phyloP scores from a whole-genome alignment of 139 green algal species.

The Micromonas pusilla region DNA sequence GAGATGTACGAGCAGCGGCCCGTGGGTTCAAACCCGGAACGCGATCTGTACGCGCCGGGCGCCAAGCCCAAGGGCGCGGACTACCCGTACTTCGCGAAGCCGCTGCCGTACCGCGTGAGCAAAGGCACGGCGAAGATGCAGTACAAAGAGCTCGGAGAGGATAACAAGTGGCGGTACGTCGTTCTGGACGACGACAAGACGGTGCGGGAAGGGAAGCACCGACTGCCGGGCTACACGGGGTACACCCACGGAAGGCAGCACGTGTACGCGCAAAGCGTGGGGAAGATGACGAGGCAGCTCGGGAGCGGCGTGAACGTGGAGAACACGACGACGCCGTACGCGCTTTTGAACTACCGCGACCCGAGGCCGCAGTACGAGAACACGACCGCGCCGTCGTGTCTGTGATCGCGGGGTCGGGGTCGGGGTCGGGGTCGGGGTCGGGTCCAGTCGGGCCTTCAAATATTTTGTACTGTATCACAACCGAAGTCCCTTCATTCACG shows the following conservation, averaged over 20 bases:
- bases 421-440: no score
- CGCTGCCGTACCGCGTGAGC: slow-evolving; percentile 6
- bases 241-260: slow-evolving; percentile 18
- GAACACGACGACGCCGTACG: background rate
- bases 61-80: no score
- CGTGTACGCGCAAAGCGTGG: slow-evolving; percentile 10
- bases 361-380: background rate
- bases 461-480: no score
- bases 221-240: slow-evolving; percentile 23
- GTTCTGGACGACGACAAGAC: slow-evolving; percentile 13
- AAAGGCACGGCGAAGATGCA: background rate
- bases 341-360: background rate
- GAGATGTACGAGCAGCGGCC: background rate
- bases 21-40: no score
- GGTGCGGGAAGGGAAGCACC: slow-evolving; percentile 22
- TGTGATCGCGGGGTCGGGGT: no score
- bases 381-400: no score
- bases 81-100: background rate
- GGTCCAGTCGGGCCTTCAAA: no score
- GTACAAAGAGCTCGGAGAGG: slow-evolving; percentile 15
- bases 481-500: no score
- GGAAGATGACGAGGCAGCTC: slow-evolving; percentile 21
- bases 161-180: slow-evolving; percentile 22
- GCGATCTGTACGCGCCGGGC: no score
- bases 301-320: background rate